These are phyloP conservation scores for Endoconidiophora laricicola DNA, from an alignment of 2,329 filamentous ascomycete genomes.

Conservation along the genomic window DNA sequence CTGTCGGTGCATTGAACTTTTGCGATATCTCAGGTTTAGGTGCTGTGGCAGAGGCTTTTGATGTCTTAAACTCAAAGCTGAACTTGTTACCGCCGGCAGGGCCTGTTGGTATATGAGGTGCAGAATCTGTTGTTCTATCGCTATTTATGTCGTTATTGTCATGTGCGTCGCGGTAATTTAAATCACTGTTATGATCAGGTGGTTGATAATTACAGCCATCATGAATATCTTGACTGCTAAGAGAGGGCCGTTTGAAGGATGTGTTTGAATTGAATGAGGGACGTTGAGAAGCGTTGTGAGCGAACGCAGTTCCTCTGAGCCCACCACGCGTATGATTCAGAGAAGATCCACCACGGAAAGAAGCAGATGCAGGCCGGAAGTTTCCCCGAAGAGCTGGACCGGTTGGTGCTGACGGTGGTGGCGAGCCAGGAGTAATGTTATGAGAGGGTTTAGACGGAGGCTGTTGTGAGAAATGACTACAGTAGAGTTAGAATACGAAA, in stretches of 20 bases:
- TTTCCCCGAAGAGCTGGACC: slow-evolving; percentile 18
- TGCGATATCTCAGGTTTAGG: slow-evolving; percentile 51
- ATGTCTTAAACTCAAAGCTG: slow-evolving; percentile 81
- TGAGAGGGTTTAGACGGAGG: too few species aligned
- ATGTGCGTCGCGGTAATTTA: neutral
- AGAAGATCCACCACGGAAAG: neutral
- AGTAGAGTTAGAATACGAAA: too few species aligned
- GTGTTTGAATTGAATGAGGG: neutral
- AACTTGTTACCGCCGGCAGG: slow-evolving; percentile 44
- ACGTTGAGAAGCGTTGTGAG: too few species aligned
- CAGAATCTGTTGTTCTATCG: slow-evolving; percentile 14
- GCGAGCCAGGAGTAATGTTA: slow-evolving; percentile 16
- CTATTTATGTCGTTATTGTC: neutral
- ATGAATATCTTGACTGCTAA: neutral
- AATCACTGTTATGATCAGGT: neutral
- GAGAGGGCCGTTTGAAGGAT: neutral
- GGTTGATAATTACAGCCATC: neutral
- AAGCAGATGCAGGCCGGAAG: neutral
- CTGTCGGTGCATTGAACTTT: slow-evolving; percentile 41
- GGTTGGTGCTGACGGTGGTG: slow-evolving; percentile 10
- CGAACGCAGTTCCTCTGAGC: too few species aligned
- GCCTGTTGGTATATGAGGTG: slow-evolving; percentile 24
- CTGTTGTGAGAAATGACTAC: too few species aligned
- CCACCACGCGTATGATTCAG: neutral
- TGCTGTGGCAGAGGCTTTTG: slow-evolving; percentile 36